phyloP scores from a whole-genome alignment of 371 early-diverging fungal genomes.

The Syncephalastrum racemosum region DNA sequence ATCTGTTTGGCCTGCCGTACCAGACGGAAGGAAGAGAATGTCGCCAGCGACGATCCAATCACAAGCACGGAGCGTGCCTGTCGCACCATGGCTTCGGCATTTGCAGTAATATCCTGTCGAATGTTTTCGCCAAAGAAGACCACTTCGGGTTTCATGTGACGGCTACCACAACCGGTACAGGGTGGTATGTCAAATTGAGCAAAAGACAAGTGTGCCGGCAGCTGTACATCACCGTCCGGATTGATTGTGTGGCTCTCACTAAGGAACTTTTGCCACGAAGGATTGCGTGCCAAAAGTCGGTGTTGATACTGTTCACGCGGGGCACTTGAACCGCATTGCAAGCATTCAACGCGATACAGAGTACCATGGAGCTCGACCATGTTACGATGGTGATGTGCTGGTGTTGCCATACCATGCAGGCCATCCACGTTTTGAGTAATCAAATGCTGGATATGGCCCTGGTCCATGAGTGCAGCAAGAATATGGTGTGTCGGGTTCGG shows the following conservation, averaged over 20 bases:
- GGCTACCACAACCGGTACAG: constrained; percentile 63
- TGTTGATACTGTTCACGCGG: constrained; percentile 68
- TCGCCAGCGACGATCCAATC: constrained; percentile 80
- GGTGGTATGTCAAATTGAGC: constrained; percentile 69
- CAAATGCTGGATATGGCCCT: constrained; percentile 46
- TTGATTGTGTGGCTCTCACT: constrained; percentile 54
- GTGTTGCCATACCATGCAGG: constrained; percentile 66
- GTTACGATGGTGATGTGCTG: constrained; percentile 17
- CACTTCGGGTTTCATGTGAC: constrained; percentile 69
- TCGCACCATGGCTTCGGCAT: constrained; percentile 57
- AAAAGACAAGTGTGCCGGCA: constrained; percentile 57
- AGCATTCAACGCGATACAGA: constrained; percentile 72
- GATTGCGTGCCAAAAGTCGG: constrained; percentile 68
- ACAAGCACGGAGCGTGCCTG: constrained; percentile 65
- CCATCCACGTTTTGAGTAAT: constrained; percentile 95
- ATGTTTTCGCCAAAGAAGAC: constrained; percentile 94
- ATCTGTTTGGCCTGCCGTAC: constrained; percentile 58
- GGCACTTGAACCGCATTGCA: constrained; percentile 57
- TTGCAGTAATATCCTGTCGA: constrained; percentile 39
- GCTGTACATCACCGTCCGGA: constrained; percentile 92
- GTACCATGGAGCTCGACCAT: constrained; percentile 87
- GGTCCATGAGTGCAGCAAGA: constrained; percentile 52
- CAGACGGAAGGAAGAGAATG: constrained; percentile 81
- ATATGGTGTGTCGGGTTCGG: constrained; percentile 77
- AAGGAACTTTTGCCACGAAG: constrained; percentile 53